Percentiles rank a stretch among this genome's conserved stretches.
Evolutionary conservation across 116 monocot species (phyloP).

Genomic region (Cymodocea nodosa): DNA sequence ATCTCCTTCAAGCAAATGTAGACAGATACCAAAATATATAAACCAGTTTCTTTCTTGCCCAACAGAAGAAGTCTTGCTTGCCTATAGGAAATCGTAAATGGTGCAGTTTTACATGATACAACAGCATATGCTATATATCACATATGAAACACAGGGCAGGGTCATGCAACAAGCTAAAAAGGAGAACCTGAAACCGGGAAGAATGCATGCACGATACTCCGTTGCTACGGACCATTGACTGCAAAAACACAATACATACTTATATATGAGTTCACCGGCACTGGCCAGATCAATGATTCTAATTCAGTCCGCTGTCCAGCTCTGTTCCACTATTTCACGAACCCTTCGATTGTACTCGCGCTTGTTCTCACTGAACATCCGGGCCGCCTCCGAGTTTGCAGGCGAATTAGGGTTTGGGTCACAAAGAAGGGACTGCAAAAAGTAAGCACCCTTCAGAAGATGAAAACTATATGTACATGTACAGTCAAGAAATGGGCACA

Average conservation of each 20-base stretch:
- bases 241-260: background rate
- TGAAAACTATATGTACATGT: background rate
- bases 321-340: constrained; percentile 46
- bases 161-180: background rate
- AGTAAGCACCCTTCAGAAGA: too few relatives aligned
- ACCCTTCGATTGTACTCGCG: constrained; percentile 52
- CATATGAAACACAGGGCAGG: too few relatives aligned
- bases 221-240: background rate
- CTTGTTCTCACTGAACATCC: constrained; percentile 53
- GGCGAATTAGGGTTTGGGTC: constrained; percentile 61
- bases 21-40: too few relatives aligned
- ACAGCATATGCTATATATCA: too few relatives aligned
- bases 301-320: constrained; percentile 46
- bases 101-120: too few relatives aligned
- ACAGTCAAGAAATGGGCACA: too few relatives aligned
- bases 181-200: background rate
- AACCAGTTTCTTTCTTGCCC: too few relatives aligned
- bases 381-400: constrained; percentile 55
- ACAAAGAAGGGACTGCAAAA: constrained; percentile 43
- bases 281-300: background rate
- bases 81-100: too few relatives aligned
- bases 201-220: background rate
- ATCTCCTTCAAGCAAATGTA: too few relatives aligned
- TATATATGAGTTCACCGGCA: background rate
- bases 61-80: too few relatives aligned